A percentile compares a stretch with the other conserved stretches of the same genome.
phyloP scores from a whole-genome alignment of 1,284 basidiomycete genomes.

The Cronartium quercuum region DNA sequence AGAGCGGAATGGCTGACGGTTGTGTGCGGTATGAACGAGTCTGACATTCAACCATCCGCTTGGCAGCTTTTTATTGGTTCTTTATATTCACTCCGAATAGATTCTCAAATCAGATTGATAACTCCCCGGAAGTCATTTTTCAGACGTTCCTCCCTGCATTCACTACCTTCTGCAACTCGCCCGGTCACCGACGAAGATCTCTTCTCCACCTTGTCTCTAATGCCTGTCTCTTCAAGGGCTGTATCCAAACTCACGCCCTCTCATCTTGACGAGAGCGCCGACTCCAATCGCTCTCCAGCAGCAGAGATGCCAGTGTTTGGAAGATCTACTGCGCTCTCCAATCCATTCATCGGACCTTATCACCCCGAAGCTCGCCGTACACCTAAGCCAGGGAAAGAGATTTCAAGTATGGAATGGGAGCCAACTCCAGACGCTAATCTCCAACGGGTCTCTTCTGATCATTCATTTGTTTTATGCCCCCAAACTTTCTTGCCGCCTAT shows the following conservation, averaged over 20 bases:
- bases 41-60: neutral
- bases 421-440: neutral
- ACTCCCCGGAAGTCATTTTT: neutral
- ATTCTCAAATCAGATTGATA: neutral
- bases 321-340: neutral
- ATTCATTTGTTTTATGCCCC: constrained; percentile 9
- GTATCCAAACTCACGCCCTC: neutral
- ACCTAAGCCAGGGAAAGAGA: neutral
- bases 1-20: too few relatives aligned
- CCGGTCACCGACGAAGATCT: neutral
- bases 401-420: constrained; percentile 37
- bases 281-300: neutral
- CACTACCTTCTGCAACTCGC: neutral
- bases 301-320: neutral
- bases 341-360: neutral
- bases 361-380: too few relatives aligned
- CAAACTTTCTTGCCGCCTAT: constrained; percentile 35
- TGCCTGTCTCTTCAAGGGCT: neutral
- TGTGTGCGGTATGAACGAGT: too few relatives aligned
- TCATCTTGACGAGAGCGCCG: neutral
- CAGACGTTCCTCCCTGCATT: neutral
- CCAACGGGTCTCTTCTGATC: too few relatives aligned
- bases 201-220: neutral
- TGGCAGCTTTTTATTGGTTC: neutral
- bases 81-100: neutral